Evolutionary conservation across 1,284 basidiomycete genomes (phyloP).

Genomic region (Microbotryum silenes-acaulis): DNA sequence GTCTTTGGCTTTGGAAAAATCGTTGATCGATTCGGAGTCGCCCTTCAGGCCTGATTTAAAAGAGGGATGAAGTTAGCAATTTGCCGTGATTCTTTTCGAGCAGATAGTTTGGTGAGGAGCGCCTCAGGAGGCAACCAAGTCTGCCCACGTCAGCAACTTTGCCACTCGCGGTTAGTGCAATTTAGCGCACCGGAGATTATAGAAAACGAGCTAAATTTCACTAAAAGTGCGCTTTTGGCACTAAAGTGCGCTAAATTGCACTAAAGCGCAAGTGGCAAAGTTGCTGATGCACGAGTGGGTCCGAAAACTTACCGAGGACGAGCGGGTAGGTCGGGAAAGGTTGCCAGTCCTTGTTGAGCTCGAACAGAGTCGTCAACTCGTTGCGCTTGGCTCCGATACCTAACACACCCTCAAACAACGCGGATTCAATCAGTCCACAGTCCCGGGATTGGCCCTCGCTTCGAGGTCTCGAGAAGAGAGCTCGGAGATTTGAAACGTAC

Average conservation of each 20-base stretch:
- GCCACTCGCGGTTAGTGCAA: too few species aligned
- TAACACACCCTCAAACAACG: too few species aligned
- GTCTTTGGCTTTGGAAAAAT: slow-evolving; percentile 36
- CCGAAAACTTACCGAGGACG: slow-evolving; percentile 30
- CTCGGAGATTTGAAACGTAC: background rate
- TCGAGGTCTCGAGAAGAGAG: background rate
- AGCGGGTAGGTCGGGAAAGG: slow-evolving; percentile 42
- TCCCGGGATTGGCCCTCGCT: too few species aligned
- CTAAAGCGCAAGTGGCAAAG: too few species aligned
- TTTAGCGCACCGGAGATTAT: too few species aligned
- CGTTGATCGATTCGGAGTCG: slow-evolving; percentile 34
- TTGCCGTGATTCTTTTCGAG: background rate
- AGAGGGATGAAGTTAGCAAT: background rate
- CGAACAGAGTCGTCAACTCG: slow-evolving; percentile 40
- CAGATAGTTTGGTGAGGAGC: background rate
- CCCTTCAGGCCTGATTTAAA: slow-evolving; percentile 20
- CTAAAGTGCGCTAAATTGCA: too few species aligned
- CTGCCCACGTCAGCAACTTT: too few species aligned
- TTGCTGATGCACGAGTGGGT: too few species aligned
- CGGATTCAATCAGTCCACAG: too few species aligned
- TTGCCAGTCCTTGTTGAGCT: slow-evolving; percentile 37
- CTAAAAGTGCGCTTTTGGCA: too few species aligned
- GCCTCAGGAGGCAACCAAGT: background rate
- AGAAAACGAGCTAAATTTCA: too few species aligned
- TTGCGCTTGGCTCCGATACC: slow-evolving; percentile 37